Evolutionary conservation across 345 rosid species (phyloP).

Genomic region (Corymbia maculata): DNA sequence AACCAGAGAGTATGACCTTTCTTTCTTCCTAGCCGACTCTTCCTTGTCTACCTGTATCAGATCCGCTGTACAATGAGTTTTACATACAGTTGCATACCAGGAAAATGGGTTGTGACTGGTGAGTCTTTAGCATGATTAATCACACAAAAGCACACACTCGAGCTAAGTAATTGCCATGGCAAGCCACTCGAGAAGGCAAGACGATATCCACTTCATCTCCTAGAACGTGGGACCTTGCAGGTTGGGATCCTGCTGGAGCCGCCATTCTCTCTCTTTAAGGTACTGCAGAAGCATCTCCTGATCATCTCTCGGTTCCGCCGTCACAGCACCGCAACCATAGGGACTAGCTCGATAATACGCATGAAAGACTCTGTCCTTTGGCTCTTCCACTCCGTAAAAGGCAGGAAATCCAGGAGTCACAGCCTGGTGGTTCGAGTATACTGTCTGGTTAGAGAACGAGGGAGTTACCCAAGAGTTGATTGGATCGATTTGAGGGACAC

Average conservation of each 20-base stretch:
- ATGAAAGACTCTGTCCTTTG: background rate
- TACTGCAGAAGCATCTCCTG: constrained; percentile 61
- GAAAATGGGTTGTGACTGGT: background rate
- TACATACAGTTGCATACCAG: background rate
- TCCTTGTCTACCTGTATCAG: background rate
- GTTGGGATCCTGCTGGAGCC: constrained; percentile 47
- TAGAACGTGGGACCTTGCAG: constrained; percentile 35
- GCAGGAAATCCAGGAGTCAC: background rate
- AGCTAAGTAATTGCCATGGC: background rate
- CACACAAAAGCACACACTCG: background rate
- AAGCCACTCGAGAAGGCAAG: background rate
- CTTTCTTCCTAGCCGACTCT: background rate
- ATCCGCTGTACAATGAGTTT: background rate
- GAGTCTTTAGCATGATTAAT: background rate
- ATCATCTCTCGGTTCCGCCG: constrained; percentile 21
- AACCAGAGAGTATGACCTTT: background rate
- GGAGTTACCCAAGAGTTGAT: constrained; percentile 18
- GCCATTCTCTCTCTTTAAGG: constrained; percentile 74
- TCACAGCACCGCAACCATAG: constrained; percentile 24
- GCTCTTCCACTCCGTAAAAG: constrained; percentile 15
- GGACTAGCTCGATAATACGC: background rate
- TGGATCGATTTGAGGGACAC: constrained; percentile 27
- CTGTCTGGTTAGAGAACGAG: constrained; percentile 16
- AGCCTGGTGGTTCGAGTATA: constrained; percentile 11
- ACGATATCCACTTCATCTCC: background rate